These are phyloP conservation scores for Cylindrotheca closterium DNA, from an alignment of 108 stramenopile genomes.

Conservation along the genomic window DNA sequence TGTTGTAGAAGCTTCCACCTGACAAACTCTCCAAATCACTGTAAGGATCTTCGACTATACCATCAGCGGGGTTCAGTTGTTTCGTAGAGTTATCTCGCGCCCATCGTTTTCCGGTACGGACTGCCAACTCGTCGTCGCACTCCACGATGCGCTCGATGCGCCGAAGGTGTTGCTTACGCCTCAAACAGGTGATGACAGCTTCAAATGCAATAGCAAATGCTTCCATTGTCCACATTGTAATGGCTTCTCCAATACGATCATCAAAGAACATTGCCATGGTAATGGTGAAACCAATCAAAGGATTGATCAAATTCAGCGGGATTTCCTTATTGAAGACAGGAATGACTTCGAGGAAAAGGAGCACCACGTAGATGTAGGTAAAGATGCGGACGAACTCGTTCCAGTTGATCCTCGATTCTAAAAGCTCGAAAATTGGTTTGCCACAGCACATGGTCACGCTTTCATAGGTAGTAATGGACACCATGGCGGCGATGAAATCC, in stretches of 20 bases:
- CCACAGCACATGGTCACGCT: constrained; percentile 37
- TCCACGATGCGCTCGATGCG: constrained; percentile 11
- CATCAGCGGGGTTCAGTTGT: not conserved
- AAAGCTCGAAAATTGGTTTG: constrained; percentile 28
- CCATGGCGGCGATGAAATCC: constrained; percentile 34
- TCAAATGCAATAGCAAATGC: constrained; percentile 29
- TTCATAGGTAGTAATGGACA: constrained; percentile 27
- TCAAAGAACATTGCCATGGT: constrained; percentile 44
- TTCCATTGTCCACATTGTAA: constrained; percentile 42
- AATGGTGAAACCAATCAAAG: constrained; percentile 40
- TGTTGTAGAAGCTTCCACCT: too few species aligned
- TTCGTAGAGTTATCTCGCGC: not conserved
- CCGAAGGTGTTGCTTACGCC: constrained; percentile 7
- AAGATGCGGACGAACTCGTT: constrained; percentile 18
- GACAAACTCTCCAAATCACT: not conserved
- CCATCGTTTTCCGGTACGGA: constrained; percentile 4
- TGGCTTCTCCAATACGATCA: constrained; percentile 32
- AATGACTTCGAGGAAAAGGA: constrained; percentile 40
- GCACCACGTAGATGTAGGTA: constrained; percentile 29
- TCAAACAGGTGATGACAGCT: constrained; percentile 15
- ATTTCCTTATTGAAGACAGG: constrained; percentile 36
- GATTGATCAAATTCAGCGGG: constrained; percentile 32
- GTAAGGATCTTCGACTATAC: not conserved
- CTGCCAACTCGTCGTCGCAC: constrained; percentile 7
- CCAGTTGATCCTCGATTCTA: constrained; percentile 19